A percentile compares a stretch with the other conserved stretches of the same genome.
Conservation (phyloP, 2,329 filamentous ascomycete genomes). For the Fusarium clavum region DNA sequence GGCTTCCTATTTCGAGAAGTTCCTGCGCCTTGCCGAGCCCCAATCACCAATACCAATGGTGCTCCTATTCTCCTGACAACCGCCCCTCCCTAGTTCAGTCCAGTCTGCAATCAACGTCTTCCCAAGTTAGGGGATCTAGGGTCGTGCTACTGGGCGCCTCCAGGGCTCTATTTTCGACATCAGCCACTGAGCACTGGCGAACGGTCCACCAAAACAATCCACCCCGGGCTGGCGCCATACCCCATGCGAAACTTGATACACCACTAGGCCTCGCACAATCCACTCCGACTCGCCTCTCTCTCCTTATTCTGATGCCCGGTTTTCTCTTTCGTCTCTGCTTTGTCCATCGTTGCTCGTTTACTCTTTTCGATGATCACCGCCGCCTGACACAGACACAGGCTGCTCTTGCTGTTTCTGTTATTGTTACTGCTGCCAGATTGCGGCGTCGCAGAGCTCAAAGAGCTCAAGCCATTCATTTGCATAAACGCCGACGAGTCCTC, state of each 20-base stretch:
- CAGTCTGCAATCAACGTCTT: slow-evolving; percentile 18
- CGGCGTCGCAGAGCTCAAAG: slow-evolving; percentile 53
- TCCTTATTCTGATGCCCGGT: slow-evolving; percentile 58
- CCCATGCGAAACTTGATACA: slow-evolving; percentile 45
- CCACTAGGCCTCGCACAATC: slow-evolving; percentile 35
- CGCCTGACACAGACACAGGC: slow-evolving; percentile 56
- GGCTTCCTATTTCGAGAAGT: slow-evolving; percentile 28
- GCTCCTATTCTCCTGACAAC: slow-evolving; percentile 36
- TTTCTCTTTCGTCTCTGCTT: slow-evolving; percentile 61
- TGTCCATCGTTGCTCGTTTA: slow-evolving; percentile 58
- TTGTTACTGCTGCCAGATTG: slow-evolving; percentile 55
- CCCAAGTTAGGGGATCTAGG: slow-evolving; percentile 38
- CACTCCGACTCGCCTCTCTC: slow-evolving; percentile 40
- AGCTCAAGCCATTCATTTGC: slow-evolving; percentile 54
- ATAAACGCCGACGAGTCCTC: slow-evolving; percentile 51
- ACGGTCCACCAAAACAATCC: slow-evolving; percentile 32
- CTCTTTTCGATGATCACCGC: slow-evolving; percentile 59
- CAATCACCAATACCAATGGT: slow-evolving; percentile 28
- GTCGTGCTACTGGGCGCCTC: slow-evolving; percentile 37
- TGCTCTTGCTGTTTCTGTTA: slow-evolving; percentile 53
- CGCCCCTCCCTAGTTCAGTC: slow-evolving; percentile 1
- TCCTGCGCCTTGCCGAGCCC: slow-evolving; percentile 19
- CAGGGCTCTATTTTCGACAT: slow-evolving; percentile 41
- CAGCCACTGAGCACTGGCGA: slow-evolving; percentile 29
- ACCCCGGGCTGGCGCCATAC: slow-evolving; percentile 41